These are phyloP conservation scores for Madurella mycetomatis DNA, from an alignment of 2,329 filamentous ascomycete species.

Conservation along the genomic window DNA sequence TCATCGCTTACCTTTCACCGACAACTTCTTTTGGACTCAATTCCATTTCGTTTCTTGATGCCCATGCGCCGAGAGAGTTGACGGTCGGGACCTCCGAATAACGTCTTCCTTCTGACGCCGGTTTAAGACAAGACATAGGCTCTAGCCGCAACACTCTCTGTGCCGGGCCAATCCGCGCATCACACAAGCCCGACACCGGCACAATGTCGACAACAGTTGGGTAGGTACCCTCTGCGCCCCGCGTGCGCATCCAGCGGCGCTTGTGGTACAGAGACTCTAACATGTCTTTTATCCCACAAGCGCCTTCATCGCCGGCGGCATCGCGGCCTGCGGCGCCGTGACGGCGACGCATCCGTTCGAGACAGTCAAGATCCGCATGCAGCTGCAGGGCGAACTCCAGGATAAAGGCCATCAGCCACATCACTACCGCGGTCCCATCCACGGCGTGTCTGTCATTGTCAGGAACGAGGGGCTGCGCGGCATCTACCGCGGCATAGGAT, in stretches of 20 bases:
- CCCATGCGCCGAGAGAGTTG: not conserved
- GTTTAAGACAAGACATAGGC: not conserved
- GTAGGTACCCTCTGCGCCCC: conserved; percentile 27
- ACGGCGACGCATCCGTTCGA: conserved; percentile 98
- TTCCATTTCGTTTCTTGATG: not conserved
- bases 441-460: conserved; percentile 85
- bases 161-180: conserved; percentile 8
- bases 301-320: conserved; percentile 91
- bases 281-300: conserved; percentile 37
- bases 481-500: conserved; percentile 82
- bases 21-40: not conserved
- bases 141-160: conserved; percentile 3
- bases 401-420: conserved; percentile 78
- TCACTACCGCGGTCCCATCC: conserved; percentile 85
- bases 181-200: not conserved
- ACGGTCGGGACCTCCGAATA: not conserved
- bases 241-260: conserved; percentile 2
- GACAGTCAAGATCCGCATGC: conserved; percentile 97
- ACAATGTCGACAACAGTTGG: conserved; percentile 50
- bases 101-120: conserved; percentile 2
- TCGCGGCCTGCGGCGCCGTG: conserved; percentile 94
- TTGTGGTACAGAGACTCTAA: conserved; percentile 4
- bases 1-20: not conserved
- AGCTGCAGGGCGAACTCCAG: conserved; percentile 93
- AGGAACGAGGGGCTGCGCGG: conserved; percentile 84